Percentiles rank a stretch among this genome's conserved stretches.
Conservation (phyloP, 345 rosid species). For the Eucalyptus globulus region DNA sequence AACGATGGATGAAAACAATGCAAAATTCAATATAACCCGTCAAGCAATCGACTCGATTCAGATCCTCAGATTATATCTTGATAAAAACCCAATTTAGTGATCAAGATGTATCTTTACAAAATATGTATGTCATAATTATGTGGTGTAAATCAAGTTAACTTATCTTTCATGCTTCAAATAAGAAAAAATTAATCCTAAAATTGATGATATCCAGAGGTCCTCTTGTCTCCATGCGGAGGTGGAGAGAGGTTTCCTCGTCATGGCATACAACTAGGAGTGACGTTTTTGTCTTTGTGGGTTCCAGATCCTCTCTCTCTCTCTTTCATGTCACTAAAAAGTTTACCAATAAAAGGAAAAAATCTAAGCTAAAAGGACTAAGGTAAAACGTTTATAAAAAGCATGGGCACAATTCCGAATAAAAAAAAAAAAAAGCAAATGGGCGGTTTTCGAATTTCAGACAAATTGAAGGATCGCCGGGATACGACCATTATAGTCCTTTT, state of each 20-base stretch:
- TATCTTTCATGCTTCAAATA: not conserved
- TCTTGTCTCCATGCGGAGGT: not conserved
- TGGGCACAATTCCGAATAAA: not conserved
- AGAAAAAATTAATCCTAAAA: not conserved
- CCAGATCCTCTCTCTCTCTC: not conserved
- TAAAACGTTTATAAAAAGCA: not conserved
- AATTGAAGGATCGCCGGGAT: not conserved
- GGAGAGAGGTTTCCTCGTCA: not conserved
- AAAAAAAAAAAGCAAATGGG: not conserved
- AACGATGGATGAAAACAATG: not conserved
- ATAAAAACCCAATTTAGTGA: not conserved
- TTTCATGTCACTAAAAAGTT: not conserved
- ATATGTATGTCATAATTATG: accelerated
- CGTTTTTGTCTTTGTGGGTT: not conserved
- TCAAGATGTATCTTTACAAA: not conserved
- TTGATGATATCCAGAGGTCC: not conserved
- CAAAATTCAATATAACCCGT: not conserved
- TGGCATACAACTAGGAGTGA: not conserved
- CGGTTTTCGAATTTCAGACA: not conserved
- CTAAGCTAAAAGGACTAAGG: not conserved
- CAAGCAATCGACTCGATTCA: not conserved
- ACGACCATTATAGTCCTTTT: not conserved
- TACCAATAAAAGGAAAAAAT: not conserved
- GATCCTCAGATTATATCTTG: not conserved
- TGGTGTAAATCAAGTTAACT: not conserved